Base-by-base conservation (phyloP, 2,329 filamentous ascomycete genomes). In the Diaporthe caulivora region DNA sequence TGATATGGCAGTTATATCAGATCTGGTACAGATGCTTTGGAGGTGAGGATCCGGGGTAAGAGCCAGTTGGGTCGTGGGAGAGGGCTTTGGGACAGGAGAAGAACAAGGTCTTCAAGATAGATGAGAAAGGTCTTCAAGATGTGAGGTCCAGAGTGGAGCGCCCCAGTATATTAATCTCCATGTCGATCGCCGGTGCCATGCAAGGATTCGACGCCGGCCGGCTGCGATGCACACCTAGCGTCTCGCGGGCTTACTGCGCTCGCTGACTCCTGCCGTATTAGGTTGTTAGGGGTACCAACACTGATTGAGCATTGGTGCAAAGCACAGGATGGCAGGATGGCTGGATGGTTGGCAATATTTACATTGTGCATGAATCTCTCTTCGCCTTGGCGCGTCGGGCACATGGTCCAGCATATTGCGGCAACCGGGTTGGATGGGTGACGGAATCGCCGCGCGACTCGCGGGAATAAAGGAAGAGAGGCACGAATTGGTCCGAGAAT, bases 401-500 rank as follows among this genome's bases (percentile, higher is more conserved):
- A 51, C 29, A 65, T 7, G 31, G 47, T 21, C 15, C 62, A 40
- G 47, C 31, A 67, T 53, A 26, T 65, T 65, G 62, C 62, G 62
- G 62, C 26, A 49, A 34, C 11, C 18, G 42, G 37, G 34, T 37
- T 65, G 62, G 62, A 53, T 47, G 47, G 31, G 29, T n/a, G 62
- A 67, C n/a, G 44, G 65, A 24, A 18, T 24, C 34, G 53, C 53
- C 49, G 29, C 42, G 68, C 68, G 68, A 71, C 44, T 67, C 62
- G 44, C 62, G 47, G 62, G 62, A 53, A 53, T 26, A 67, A 40
- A 53, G 62, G 26, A 40, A 51, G n/a, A 40, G 29, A 53, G 47
- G 62, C 24, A 34, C 47, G 47, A 67, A 18, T 62, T 71, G 55
- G 49, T 53, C 55, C 69, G 69, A 62, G 44, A 71, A 58, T 71